phyloP scores from a whole-genome alignment of 129 eudicot species.

The Daucus carota region DNA sequence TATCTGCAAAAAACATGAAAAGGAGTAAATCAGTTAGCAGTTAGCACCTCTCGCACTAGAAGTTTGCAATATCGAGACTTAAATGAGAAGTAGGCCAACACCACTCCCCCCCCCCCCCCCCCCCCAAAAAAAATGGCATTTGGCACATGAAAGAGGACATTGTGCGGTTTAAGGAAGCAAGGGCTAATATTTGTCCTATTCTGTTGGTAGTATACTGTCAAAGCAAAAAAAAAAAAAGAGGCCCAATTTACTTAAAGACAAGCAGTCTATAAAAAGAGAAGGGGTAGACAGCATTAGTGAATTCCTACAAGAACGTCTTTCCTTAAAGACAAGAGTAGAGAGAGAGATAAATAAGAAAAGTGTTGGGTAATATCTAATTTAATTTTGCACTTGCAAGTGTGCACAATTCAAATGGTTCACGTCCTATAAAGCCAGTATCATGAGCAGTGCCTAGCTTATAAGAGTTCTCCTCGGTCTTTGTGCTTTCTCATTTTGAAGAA shows the following conservation, averaged over 20 bases:
- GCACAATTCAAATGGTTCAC: neutral
- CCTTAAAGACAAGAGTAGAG: too few species aligned
- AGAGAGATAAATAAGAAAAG: too few species aligned
- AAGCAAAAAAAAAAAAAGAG: neutral
- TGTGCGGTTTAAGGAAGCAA: too few species aligned
- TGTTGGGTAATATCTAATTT: neutral
- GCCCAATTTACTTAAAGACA: neutral
- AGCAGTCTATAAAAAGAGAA: neutral
- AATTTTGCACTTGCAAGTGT: neutral
- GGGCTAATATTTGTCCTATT: too few species aligned
- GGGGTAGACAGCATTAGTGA: neutral
- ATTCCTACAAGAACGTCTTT: neutral
- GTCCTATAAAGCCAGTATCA: neutral
- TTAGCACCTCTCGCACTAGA: too few species aligned
- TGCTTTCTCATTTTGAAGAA: neutral
- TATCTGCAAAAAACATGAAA: conserved; percentile 45
- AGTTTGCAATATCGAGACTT: neutral
- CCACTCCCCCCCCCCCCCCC: too few species aligned
- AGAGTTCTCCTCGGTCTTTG: neutral
- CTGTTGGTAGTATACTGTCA: too few species aligned
- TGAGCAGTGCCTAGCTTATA: neutral
- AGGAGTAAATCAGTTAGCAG: too few species aligned
- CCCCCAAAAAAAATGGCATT: too few species aligned
- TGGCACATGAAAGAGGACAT: too few species aligned
- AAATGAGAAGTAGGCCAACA: neutral